Base-by-base conservation (phyloP, 352 stramenopile genomes). In the Phytophthora syringae region DNA sequence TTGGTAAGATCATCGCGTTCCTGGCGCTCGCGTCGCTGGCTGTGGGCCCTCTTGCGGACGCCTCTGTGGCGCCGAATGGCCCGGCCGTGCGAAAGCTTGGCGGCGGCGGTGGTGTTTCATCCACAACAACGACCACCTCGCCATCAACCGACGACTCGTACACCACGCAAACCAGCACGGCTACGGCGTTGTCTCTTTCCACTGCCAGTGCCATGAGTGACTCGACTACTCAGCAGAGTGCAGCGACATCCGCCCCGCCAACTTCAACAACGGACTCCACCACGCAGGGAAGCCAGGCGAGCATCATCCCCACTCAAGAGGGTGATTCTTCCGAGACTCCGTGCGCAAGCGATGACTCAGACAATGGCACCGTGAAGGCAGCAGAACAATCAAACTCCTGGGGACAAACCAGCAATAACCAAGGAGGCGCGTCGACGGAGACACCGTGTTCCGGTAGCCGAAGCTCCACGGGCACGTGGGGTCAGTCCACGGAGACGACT, bases 1-100 rank as follows among this genome's bases (percentile, higher is more conserved):
- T 75, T 61, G 30, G 40, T 37, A 72, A 72, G 32, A 69, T 65
- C 21, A 7, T 75, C 40, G 61, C 67, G 13, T 66, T 68, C 61
- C 24, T 71, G 12, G 45, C 55, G 7, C 27, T 75, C 15, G 60
- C 40, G 11, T 61, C 60, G 3, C 36, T 67, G 32, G 40, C 67
- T 6, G 43, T 75, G 37, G 37, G 36, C 15, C 60, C 67, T 3
- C 34, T 75, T 12, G 42, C 36, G 22, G 67, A 75, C n/a, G 55
- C 61, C 27, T 71, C 55, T n/a, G 60, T 51, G 16, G 36, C 43
- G 24, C 28, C 32, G 5, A 45, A 56, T 24, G 12, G 45, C 27
- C 44, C 44, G 18, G 42, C 60, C 21, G 37, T 52, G 45, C 55
- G 45, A 12, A 71, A 59, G 43, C 60, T 64, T 52, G 66, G 60